Evolutionary conservation across 192 early-diverging fungal genomes (phyloP).

Genomic region (Coemansia sp.): DNA sequence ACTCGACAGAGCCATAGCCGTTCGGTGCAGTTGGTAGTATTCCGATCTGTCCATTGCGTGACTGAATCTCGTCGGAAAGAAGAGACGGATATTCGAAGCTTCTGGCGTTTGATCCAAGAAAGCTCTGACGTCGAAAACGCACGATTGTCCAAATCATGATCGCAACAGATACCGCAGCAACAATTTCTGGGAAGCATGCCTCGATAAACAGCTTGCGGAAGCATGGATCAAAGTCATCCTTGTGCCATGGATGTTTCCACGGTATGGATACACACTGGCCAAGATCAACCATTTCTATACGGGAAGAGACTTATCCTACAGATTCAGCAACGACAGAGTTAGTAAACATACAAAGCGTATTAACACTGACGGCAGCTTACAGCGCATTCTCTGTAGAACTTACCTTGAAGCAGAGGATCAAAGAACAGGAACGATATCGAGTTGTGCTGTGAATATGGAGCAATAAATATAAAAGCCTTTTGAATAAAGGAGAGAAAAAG

Average conservation of each 20-base stretch:
- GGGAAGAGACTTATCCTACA: neutral
- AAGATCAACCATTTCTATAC: constrained; percentile 28
- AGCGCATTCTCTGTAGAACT: neutral
- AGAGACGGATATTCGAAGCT: neutral
- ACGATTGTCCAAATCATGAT: constrained; percentile 11
- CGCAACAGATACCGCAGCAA: constrained; percentile 18
- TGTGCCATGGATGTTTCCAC: constrained; percentile 40
- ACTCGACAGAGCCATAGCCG: neutral
- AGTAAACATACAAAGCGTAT: neutral
- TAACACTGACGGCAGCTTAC: neutral
- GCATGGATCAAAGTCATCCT: constrained; percentile 48
- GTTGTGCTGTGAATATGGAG: neutral
- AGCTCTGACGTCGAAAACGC: neutral
- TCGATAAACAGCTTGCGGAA: constrained; percentile 46
- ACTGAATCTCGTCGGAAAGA: neutral
- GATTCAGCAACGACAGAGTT: neutral
- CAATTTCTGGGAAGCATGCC: constrained; percentile 14
- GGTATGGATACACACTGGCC: constrained; percentile 20
- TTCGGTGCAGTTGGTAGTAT: neutral
- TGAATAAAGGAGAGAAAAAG: neutral
- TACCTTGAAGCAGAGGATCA: neutral
- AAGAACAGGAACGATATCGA: neutral
- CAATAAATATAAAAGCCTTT: neutral
- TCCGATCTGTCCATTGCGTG: neutral
- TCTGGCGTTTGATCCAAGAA: neutral